These are phyloP conservation scores for Ulota crispa DNA, from an alignment of 225 moss, liverwort and hornwort genomes.

Conservation along the genomic window DNA sequence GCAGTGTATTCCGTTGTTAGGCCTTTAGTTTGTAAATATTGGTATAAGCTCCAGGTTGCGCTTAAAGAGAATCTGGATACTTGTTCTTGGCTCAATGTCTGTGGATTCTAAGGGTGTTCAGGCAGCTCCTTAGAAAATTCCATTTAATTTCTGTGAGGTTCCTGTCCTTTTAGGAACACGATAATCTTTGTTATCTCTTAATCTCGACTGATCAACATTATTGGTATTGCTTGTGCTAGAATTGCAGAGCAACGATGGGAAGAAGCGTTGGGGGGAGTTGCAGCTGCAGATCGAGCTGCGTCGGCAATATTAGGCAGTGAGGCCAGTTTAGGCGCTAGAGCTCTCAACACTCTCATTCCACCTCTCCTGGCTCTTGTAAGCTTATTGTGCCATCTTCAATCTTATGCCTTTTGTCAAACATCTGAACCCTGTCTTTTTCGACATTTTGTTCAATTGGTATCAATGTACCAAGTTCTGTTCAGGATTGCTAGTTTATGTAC, in stretches of 20 bases:
- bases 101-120: neutral
- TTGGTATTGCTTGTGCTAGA: conserved; percentile 16
- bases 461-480: neutral
- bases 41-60: neutral
- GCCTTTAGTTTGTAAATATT: neutral
- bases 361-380: conserved; percentile 62
- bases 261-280: conserved; percentile 49
- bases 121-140: neutral
- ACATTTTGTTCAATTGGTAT: neutral
- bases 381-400: neutral
- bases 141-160: neutral
- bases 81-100: neutral
- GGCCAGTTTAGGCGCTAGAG: conserved; percentile 42
- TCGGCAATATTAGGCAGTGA: conserved; percentile 48
- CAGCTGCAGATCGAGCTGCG: conserved; percentile 48
- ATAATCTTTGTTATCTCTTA: neutral
- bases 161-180: neutral
- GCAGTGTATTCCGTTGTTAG: neutral
- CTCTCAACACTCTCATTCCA: conserved; percentile 48
- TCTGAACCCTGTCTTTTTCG: neutral
- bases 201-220: neutral
- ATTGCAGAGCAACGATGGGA: conserved; percentile 81
- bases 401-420: neutral
- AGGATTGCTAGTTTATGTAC: neutral
- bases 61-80: neutral